A percentile compares a stretch with the other conserved stretches of the same genome.
phyloP scores from a whole-genome alignment of 73 alveolate species.

The Paramecium octaurelia region DNA sequence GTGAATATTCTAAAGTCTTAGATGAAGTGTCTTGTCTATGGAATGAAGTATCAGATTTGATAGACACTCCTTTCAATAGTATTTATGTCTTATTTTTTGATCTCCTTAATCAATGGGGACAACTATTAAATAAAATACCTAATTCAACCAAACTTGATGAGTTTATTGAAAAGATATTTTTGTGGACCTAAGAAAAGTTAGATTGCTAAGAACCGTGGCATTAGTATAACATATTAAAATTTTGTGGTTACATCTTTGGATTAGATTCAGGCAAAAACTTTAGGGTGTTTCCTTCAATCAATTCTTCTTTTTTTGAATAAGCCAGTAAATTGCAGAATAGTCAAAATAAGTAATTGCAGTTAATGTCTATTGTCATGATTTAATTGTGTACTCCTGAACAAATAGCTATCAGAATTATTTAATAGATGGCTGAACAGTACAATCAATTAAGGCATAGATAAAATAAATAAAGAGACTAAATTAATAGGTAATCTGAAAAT shows the following conservation, averaged over 20 bases:
- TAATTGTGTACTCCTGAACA: slow-evolving; percentile 28
- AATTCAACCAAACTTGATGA: not conserved
- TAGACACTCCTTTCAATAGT: slow-evolving; percentile 1
- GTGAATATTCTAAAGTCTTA: not conserved
- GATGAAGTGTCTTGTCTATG: not conserved
- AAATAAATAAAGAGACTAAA: slow-evolving; percentile 16
- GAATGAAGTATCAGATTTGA: not conserved
- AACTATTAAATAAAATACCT: not conserved
- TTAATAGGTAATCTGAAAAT: slow-evolving; percentile 21
- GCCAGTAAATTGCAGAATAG: not conserved
- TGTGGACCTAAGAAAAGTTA: slow-evolving; percentile 13
- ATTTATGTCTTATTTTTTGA: not conserved
- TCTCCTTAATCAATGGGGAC: not conserved
- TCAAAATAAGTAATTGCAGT: not conserved
- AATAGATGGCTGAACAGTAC: slow-evolving; percentile 11
- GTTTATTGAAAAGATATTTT: not conserved
- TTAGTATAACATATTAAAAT: slow-evolving; percentile 25
- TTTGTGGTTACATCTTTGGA: slow-evolving; percentile 43
- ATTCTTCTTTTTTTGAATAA: not conserved
- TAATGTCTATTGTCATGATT: slow-evolving; percentile 27
- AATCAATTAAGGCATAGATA: not conserved
- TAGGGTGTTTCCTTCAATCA: not conserved
- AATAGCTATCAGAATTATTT: not conserved
- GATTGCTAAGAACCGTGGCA: slow-evolving; percentile 36
- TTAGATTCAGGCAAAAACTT: slow-evolving; percentile 26